Evolutionary conservation across 2,329 filamentous ascomycete genomes (phyloP).

Genomic region (Pyrenophora teres): DNA sequence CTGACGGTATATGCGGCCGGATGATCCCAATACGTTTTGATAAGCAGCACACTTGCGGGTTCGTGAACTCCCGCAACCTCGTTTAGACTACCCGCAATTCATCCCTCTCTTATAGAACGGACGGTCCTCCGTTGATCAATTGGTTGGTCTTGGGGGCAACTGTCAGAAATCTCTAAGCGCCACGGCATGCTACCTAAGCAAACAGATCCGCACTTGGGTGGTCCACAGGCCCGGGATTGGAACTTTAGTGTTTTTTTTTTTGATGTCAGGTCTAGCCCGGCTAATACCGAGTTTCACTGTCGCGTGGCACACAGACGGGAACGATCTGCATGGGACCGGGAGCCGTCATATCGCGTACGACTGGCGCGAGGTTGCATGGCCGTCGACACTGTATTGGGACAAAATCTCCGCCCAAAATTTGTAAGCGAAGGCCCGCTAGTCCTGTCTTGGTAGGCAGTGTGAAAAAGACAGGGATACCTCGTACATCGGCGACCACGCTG

Average conservation of each 20-base stretch:
- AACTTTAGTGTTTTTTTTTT: background rate
- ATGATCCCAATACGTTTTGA: background rate
- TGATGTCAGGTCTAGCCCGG: background rate
- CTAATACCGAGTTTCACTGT: slow-evolving; percentile 1
- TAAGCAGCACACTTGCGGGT: background rate
- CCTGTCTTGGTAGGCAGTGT: slow-evolving; percentile 9
- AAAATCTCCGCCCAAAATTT: slow-evolving; percentile 1
- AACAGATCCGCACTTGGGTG: background rate
- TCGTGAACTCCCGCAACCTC: background rate
- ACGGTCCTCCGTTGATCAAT: background rate
- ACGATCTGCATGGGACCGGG: slow-evolving; percentile 10
- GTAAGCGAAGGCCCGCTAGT: slow-evolving; percentile 10
- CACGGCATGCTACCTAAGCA: too few species aligned
- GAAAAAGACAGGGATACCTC: slow-evolving; percentile 11
- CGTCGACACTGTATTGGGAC: slow-evolving; percentile 12
- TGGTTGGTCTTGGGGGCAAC: background rate
- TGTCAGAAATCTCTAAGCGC: slow-evolving; percentile 1
- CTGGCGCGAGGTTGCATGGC: background rate
- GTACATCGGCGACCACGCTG: slow-evolving; percentile 11
- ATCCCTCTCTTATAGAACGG: background rate
- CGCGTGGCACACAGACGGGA: slow-evolving; percentile 16
- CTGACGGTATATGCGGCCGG: background rate
- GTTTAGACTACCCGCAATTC: background rate
- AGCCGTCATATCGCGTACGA: background rate
- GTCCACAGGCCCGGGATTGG: too few species aligned